phyloP scores from a whole-genome alignment of 371 early-diverging fungal species.

The Mortierella sp. region DNA sequence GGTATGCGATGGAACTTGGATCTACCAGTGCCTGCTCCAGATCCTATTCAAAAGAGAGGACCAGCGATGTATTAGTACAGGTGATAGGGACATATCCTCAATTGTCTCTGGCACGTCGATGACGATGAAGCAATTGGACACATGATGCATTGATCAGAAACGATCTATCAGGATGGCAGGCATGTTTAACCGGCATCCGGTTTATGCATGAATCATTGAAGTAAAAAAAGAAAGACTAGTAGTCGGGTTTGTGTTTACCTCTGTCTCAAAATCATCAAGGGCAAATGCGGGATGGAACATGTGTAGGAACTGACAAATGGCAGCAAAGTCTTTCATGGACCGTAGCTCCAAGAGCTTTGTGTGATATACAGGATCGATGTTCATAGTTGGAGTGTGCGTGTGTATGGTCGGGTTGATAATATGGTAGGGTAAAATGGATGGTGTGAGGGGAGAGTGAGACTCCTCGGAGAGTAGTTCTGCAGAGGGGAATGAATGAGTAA shows the following conservation, averaged over 20 bases:
- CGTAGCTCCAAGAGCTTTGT: slow-evolving; percentile 55
- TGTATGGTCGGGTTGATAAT: not conserved
- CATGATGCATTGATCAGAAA: not conserved
- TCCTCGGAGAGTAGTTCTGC: too few species aligned
- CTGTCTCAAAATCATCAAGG: slow-evolving; percentile 59
- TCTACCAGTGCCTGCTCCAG: slow-evolving; percentile 49
- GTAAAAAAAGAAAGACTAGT: not conserved
- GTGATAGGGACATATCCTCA: too few species aligned
- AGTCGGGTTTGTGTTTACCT: slow-evolving; percentile 45
- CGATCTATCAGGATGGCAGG: too few species aligned
- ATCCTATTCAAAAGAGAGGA: slow-evolving; percentile 18
- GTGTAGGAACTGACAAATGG: slow-evolving; percentile 64
- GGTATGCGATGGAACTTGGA: slow-evolving; percentile 31
- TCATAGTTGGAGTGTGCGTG: slow-evolving; percentile 26
- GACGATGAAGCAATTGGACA: too few species aligned
- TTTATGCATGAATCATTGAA: too few species aligned
- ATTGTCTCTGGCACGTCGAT: too few species aligned
- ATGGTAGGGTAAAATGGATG: too few species aligned
- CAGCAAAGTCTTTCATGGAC: slow-evolving; percentile 63
- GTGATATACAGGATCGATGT: slow-evolving; percentile 40
- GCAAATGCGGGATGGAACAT: slow-evolving; percentile 59
- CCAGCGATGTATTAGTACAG: too few species aligned
- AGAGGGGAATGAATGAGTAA: not conserved
- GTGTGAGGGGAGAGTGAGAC: too few species aligned
- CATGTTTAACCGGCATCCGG: too few species aligned